Conservation (phyloP, 805 yeast species). For the Hemisphaericaspora nanyangensis region DNA sequence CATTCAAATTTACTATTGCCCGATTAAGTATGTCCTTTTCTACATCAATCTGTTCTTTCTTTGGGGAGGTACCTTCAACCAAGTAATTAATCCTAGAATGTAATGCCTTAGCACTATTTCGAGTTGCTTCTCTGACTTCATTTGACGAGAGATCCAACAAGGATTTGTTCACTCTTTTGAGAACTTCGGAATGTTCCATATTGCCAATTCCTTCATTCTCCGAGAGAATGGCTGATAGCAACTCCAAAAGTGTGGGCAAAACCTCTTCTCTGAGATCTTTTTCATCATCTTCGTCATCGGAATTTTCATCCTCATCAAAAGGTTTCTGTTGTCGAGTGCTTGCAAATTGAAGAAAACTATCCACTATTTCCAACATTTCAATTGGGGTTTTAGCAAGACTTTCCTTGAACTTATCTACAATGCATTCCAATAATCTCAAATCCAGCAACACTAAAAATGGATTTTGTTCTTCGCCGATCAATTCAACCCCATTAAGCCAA, state of each 20-base stretch:
- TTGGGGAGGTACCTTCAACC: constrained; percentile 23
- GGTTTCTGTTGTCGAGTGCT: constrained; percentile 10
- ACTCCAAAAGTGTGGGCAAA: constrained; percentile 28
- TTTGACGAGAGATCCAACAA: constrained; percentile 10
- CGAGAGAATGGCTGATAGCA: constrained; percentile 33
- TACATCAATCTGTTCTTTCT: constrained; percentile 18
- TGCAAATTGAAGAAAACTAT: constrained; percentile 16
- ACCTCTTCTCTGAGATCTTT: constrained; percentile 15
- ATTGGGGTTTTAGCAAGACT: constrained; percentile 51
- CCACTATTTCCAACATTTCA: constrained; percentile 47
- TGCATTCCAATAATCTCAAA: constrained; percentile 58
- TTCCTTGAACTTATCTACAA: constrained; percentile 57
- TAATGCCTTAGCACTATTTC: constrained; percentile 22
- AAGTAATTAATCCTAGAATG: constrained; percentile 24
- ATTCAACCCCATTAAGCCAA: constrained; percentile 45
- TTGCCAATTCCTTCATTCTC: constrained; percentile 25
- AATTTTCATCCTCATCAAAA: constrained; percentile 16
- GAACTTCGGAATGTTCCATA: constrained; percentile 22
- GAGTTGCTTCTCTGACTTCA: constrained; percentile 5
- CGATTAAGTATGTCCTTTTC: constrained; percentile 44
- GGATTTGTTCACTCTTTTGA: constrained; percentile 24
- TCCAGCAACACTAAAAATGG: constrained; percentile 58
- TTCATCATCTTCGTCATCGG: constrained; percentile 27
- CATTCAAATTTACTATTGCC: constrained; percentile 67
- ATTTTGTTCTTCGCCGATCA: constrained; percentile 25